Evolutionary conservation across 1,284 basidiomycete genomes (phyloP).

Genomic region (Pholiota adiposa): DNA sequence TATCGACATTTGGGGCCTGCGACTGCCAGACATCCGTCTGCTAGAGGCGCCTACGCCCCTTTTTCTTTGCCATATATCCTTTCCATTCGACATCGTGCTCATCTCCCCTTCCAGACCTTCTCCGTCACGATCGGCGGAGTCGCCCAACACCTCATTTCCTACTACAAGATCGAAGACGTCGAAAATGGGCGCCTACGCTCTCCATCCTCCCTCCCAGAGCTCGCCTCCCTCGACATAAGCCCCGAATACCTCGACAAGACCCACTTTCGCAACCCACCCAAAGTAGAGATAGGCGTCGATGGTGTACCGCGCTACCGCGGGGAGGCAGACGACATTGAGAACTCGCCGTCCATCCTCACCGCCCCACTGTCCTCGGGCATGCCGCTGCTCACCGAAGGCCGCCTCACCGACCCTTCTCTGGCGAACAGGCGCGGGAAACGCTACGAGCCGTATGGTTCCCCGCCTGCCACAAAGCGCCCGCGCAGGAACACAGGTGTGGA

Average conservation of each 20-base stretch:
- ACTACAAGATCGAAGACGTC: constrained; percentile 94
- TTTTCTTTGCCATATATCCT: no score
- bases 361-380: constrained; percentile 54
- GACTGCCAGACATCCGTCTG: no score
- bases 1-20: no score
- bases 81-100: no score
- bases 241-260: constrained; percentile 90
- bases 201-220: constrained; percentile 88
- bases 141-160: constrained; percentile 94
- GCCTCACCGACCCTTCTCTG: constrained; percentile 33
- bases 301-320: constrained; percentile 82
- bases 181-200: constrained; percentile 85
- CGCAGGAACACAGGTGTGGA: constrained; percentile 29
- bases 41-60: no score
- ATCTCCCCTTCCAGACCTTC: constrained; percentile 69
- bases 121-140: constrained; percentile 86
- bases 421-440: constrained; percentile 52
- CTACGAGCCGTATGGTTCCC: constrained; percentile 47
- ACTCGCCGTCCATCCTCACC: constrained; percentile 49
- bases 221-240: constrained; percentile 85
- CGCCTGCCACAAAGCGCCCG: constrained; percentile 34
- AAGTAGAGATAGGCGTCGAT: constrained; percentile 84
- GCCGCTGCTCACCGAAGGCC: constrained; percentile 55
- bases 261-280: constrained; percentile 89
- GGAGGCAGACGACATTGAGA: constrained; percentile 70